A percentile compares a stretch with the other conserved stretches of the same genome.
These are phyloP conservation scores for Erysimum cheiri DNA, from an alignment of 441 rosid species.

Conservation along the genomic window DNA sequence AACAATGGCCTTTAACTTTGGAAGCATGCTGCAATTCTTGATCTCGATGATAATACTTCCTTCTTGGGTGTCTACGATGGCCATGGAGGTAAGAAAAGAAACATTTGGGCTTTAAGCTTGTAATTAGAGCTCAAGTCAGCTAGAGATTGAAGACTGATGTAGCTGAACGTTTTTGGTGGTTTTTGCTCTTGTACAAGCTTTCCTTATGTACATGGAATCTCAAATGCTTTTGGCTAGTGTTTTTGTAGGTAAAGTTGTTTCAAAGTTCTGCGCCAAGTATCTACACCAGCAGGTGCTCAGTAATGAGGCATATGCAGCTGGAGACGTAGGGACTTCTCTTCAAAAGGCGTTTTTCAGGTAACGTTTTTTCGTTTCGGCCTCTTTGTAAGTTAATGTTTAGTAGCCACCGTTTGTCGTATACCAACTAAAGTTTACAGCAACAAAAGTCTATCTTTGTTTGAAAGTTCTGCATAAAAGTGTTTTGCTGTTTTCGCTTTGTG, in stretches of 20 bases:
- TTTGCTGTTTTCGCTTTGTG: slow-evolving; percentile 17
- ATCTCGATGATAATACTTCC: slow-evolving; percentile 77
- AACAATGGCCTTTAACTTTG: slow-evolving; percentile 16
- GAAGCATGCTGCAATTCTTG: slow-evolving; percentile 87
- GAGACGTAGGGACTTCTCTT: slow-evolving; percentile 72
- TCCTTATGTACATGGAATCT: slow-evolving; percentile 9
- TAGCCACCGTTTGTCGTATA: not conserved
- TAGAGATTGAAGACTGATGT: not conserved
- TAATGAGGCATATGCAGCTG: slow-evolving; percentile 72
- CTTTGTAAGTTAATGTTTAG: not conserved
- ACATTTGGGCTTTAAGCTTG: not conserved
- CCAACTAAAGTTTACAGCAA: not conserved
- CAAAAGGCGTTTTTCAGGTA: slow-evolving; percentile 88
- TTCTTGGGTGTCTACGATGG: slow-evolving; percentile 99
- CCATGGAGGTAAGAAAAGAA: slow-evolving; percentile 78
- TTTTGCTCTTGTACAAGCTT: not conserved
- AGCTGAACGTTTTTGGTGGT: slow-evolving; percentile 2
- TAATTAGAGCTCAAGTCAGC: not conserved
- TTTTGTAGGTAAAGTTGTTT: slow-evolving; percentile 82
- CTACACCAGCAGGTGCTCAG: slow-evolving; percentile 84
- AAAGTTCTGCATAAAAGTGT: slow-evolving; percentile 22
- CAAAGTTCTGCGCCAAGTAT: slow-evolving; percentile 90
- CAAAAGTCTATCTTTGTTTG: slow-evolving; percentile 9
- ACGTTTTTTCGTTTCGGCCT: not conserved
- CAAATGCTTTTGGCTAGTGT: slow-evolving; percentile 30